Evolutionary conservation across 495 filamentous ascomycete genomes (phyloP), one percentile per base, ranked within the genome.

Genomic region (Xylaria flabelliformis): DNA sequence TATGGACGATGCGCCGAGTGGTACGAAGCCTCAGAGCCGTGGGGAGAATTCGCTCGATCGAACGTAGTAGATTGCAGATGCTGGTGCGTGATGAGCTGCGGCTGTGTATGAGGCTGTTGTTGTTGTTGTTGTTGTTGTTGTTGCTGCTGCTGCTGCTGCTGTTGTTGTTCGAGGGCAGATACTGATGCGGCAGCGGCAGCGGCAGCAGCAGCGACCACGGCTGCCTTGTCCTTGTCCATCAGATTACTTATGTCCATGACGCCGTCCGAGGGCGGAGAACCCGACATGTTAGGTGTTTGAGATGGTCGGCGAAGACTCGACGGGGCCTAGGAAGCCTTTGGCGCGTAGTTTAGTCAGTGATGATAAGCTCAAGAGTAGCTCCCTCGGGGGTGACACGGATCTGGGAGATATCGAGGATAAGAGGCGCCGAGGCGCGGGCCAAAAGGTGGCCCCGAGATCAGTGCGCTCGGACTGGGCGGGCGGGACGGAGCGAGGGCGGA

Each of bases 221-320:
- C 83, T 78, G 88, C 86, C 73, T 84, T 86, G 82, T 91, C 91
- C 71, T 86, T 85, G 75, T 91, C 90, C 73, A 92, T 79, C 74
- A 92, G 90, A 75, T 88, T 89, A 75, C 89, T 90, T 83, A 92
- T 90, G 80, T 92, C 89, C 90, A 92, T 92, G 71, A 79, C 76
- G 9, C 77, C 77, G 0, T 76, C 77, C 2, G 77, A 76, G 4
- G 77, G 77, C 10, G 77, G 77, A 34, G 77, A 75, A 46, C 75
- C 77, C 10, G 77, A 79, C 77, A 79, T 79, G 10, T 26, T 67
- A 46, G 51, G 64, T 32, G 24, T 19, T 50, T 53, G 21, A 24
- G 21, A 36, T 34, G 50, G n/a, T 29, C 26, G 39, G 12, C 63
- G 36, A 50, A 50, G 29, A 17, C 51, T 46, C 17, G 63, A 51